phyloP scores from a whole-genome alignment of 192 early-diverging fungal genomes.

The Gryganskiella cystojenkinii region DNA sequence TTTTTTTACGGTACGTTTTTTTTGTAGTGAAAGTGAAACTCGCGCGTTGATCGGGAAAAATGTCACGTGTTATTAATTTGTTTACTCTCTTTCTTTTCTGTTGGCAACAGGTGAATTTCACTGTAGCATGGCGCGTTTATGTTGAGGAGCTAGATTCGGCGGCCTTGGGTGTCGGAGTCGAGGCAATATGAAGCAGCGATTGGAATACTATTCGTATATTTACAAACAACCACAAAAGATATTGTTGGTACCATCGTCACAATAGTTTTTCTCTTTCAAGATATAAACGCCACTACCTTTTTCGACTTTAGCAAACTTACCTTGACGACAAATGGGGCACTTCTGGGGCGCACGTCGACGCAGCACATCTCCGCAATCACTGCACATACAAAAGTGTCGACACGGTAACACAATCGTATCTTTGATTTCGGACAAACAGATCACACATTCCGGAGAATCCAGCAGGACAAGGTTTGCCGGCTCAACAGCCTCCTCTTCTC shows the following conservation, averaged over 20 bases:
- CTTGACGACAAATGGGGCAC: conserved; percentile 51
- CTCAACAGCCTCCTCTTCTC: conserved; percentile 5
- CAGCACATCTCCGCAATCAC: conserved; percentile 76
- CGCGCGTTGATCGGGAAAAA: too few species aligned
- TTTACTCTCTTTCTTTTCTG: too few species aligned
- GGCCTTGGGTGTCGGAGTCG: conserved; percentile 24
- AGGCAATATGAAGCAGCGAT: conserved; percentile 44
- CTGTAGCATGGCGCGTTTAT: too few species aligned
- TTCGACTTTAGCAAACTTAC: conserved; percentile 8
- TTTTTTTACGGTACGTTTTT: too few species aligned
- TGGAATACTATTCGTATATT: conserved; percentile 25
- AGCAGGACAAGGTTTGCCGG: conserved; percentile 25
- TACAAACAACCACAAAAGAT: background rate
- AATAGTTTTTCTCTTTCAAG: too few species aligned
- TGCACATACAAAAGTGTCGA: conserved; percentile 85
- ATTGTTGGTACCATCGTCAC: too few species aligned
- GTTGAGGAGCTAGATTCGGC: conserved; percentile 10
- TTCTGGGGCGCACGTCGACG: conserved; percentile 45
- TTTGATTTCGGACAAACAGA: conserved; percentile 80
- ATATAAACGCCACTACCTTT: background rate
- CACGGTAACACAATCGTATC: conserved; percentile 83
- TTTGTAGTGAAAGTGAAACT: too few species aligned
- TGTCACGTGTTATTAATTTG: too few species aligned
- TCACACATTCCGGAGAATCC: conserved; percentile 74
- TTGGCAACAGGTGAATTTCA: background rate